A percentile compares a stretch with the other conserved stretches of the same genome.
These are phyloP conservation scores for Termitomyces sp. DNA, from an alignment of 768 basidiomycete species.

Conservation along the genomic window DNA sequence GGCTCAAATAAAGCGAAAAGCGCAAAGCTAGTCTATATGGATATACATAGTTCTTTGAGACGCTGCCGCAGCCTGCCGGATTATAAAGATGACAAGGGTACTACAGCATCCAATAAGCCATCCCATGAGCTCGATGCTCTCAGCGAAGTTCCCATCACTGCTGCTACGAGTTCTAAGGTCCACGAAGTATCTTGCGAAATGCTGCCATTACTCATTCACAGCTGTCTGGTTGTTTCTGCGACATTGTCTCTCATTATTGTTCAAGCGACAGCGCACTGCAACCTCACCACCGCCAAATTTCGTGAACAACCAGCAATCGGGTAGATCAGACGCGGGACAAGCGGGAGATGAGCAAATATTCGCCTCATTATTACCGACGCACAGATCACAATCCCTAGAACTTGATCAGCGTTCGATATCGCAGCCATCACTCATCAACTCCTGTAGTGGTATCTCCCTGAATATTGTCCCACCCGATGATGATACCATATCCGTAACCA, in stretches of 20 bases:
- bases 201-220: not conserved
- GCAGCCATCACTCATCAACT: not conserved
- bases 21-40: no score
- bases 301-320: not conserved
- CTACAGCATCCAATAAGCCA: not conserved
- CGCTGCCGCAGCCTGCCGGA: no score
- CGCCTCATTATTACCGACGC: not conserved
- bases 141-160: not conserved
- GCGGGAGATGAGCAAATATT: not conserved
- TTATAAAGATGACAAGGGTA: not conserved
- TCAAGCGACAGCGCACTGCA: not conserved
- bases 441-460: not conserved
- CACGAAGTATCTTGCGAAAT: not conserved
- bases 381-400: not conserved
- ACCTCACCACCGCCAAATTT: not conserved
- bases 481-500: not conserved
- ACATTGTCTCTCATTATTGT: not conserved
- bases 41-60: no score
- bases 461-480: constrained; percentile 2
- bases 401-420: not conserved
- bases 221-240: not conserved
- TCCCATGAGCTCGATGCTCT: not conserved
- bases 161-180: not conserved
- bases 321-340: not conserved
- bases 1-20: not conserved